These are phyloP conservation scores for Fusarium subtropicale DNA, from an alignment of 2,329 filamentous ascomycete species.

Conservation along the genomic window DNA sequence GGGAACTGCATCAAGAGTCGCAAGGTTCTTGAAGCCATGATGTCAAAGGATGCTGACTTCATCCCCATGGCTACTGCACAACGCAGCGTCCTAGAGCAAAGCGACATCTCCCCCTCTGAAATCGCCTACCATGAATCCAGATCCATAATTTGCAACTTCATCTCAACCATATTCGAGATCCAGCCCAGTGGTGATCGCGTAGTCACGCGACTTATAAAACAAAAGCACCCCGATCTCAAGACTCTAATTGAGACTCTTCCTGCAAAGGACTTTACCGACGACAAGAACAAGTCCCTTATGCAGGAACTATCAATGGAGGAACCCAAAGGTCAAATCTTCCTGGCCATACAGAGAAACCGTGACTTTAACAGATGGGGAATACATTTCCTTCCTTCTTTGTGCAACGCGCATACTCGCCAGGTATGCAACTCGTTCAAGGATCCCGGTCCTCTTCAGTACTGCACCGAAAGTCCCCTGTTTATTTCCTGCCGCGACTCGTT, in stretches of 20 bases:
- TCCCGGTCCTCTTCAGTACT: conserved; percentile 66
- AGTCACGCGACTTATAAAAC: background rate
- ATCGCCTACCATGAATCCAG: conserved; percentile 66
- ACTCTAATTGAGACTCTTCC: conserved; percentile 52
- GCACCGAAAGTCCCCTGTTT: conserved; percentile 64
- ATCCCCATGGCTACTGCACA: conserved; percentile 4
- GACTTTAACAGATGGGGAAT: conserved; percentile 65
- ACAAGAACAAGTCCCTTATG: conserved; percentile 59
- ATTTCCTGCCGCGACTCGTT: conserved; percentile 61
- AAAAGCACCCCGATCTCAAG: conserved; percentile 44
- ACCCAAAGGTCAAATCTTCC: conserved; percentile 61
- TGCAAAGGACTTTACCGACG: conserved; percentile 51
- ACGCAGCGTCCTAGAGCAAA: conserved; percentile 36
- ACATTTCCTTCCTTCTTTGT: conserved; percentile 69
- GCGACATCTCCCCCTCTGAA: conserved; percentile 49
- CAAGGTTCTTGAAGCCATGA: background rate
- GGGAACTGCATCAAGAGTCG: conserved; percentile 8
- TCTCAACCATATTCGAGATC: conserved; percentile 59
- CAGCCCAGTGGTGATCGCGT: conserved; percentile 49
- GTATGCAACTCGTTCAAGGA: conserved; percentile 73
- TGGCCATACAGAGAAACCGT: conserved; percentile 56
- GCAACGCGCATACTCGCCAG: conserved; percentile 67
- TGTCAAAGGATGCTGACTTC: background rate
- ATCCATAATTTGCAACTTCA: conserved; percentile 61
- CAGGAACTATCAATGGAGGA: conserved; percentile 60